Conservation (phyloP, 257 asterid species). For the Capsicum chinense region DNA sequence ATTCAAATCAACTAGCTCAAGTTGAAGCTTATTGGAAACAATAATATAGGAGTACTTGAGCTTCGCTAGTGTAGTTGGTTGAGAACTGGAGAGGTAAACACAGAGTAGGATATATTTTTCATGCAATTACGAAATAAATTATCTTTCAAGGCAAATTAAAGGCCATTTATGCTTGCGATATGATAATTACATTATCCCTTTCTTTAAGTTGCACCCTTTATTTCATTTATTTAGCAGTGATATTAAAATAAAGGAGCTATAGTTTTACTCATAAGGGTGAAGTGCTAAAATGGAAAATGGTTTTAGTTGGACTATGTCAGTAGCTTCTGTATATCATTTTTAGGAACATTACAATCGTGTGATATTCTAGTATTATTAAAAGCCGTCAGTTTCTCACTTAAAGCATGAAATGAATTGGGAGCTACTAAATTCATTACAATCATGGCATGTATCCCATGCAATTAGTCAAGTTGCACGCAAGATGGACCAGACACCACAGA, state of each 20-base stretch:
- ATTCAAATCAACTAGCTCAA: too few species aligned
- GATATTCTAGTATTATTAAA: too few species aligned
- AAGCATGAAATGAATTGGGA: too few species aligned
- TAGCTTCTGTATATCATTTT: background rate
- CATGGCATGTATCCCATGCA: too few species aligned
- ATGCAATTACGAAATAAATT: background rate
- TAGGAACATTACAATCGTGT: background rate
- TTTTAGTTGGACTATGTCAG: background rate
- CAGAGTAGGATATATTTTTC: background rate
- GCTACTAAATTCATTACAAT: too few species aligned
- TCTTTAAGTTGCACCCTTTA: background rate
- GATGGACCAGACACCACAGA: too few species aligned
- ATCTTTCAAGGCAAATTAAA: background rate
- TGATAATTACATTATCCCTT: background rate
- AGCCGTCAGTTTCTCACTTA: too few species aligned
- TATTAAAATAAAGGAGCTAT: background rate
- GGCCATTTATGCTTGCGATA: background rate
- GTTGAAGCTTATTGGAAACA: too few species aligned
- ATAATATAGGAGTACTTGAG: too few species aligned
- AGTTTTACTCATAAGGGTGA: background rate
- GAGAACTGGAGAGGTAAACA: too few species aligned
- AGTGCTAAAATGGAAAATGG: background rate
- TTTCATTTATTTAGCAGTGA: background rate
- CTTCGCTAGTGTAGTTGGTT: too few species aligned
- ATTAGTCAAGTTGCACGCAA: too few species aligned